phyloP scores from a whole-genome alignment of 805 yeast species.

The Kuraishia capsulata region DNA sequence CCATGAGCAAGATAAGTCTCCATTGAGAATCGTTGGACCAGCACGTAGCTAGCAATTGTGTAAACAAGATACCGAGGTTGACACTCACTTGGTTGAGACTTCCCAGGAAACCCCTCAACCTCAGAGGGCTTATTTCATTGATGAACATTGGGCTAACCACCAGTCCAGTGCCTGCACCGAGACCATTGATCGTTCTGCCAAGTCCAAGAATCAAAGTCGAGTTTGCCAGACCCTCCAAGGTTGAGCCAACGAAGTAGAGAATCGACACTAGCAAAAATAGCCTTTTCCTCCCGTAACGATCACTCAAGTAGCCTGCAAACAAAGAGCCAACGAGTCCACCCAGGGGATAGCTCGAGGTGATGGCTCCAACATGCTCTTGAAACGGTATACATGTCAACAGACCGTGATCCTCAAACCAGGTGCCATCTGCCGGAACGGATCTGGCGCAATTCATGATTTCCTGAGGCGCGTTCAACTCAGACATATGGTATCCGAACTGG shows the following conservation, averaged over 20 bases:
- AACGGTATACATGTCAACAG: conserved; percentile 42
- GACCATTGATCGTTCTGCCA: conserved; percentile 75
- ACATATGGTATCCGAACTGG: conserved; percentile 92
- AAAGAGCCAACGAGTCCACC: conserved; percentile 80
- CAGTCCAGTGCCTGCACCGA: conserved; percentile 82
- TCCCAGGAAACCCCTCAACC: conserved; percentile 70
- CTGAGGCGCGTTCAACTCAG: conserved; percentile 89
- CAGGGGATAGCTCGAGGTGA: conserved; percentile 70
- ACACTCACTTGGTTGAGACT: conserved; percentile 84
- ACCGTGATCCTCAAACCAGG: conserved; percentile 30
- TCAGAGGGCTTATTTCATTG: conserved; percentile 68
- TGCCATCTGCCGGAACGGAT: conserved; percentile 13
- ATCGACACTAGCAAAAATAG: conserved; percentile 42
- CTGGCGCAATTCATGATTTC: conserved; percentile 50
- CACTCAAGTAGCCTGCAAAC: conserved; percentile 57
- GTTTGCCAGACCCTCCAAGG: conserved; percentile 43
- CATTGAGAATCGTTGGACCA: conserved; percentile 63
- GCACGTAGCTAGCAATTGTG: conserved; percentile 64
- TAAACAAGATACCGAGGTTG: conserved; percentile 73
- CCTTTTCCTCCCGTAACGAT: conserved; percentile 52
- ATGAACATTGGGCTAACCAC: conserved; percentile 80
- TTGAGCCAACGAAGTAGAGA: conserved; percentile 53
- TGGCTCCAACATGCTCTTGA: conserved; percentile 52
- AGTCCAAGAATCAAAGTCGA: conserved; percentile 32
- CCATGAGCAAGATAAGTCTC: conserved; percentile 64